Conservation (phyloP, 352 stramenopile genomes). For the Globisporangium sylvaticum region DNA sequence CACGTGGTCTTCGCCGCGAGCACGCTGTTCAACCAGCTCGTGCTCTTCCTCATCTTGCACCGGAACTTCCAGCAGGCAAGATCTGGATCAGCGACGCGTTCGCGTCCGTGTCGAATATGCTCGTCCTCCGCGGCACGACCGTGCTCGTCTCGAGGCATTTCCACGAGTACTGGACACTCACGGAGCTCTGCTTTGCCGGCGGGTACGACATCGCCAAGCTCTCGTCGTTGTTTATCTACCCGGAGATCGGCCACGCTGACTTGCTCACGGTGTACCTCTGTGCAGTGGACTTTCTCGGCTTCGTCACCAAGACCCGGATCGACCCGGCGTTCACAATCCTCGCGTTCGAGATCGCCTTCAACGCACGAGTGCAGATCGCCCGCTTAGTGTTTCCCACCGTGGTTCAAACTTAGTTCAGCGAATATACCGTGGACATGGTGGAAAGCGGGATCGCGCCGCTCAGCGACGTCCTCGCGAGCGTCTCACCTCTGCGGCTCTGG, state of each 20-base stretch:
- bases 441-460: not conserved
- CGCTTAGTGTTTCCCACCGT: not conserved
- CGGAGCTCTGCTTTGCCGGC: slow-evolving; percentile 22
- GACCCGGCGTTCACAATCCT: slow-evolving; percentile 28
- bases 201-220: slow-evolving; percentile 18
- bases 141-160: slow-evolving; percentile 29
- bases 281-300: slow-evolving; percentile 20
- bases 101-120: slow-evolving; percentile 26
- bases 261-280: slow-evolving; percentile 34
- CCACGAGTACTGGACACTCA: slow-evolving; percentile 35
- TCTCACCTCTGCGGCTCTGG: slow-evolving; percentile 6
- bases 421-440: not conserved
- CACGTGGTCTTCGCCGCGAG: slow-evolving; percentile 28
- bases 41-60: slow-evolving; percentile 30
- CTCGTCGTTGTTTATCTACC: slow-evolving; percentile 28
- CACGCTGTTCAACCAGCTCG: slow-evolving; percentile 22
- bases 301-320: slow-evolving; percentile 20
- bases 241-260: slow-evolving; percentile 25
- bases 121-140: slow-evolving; percentile 29
- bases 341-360: slow-evolving; percentile 25
- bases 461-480: not conserved
- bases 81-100: slow-evolving; percentile 45
- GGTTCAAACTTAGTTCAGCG: not conserved
- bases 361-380: slow-evolving; percentile 8
- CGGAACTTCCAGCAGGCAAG: slow-evolving; percentile 25